Evolutionary conservation across 2,329 filamentous ascomycete species (phyloP).

Genomic region (Ceratocystiopsis brevicomis): DNA sequence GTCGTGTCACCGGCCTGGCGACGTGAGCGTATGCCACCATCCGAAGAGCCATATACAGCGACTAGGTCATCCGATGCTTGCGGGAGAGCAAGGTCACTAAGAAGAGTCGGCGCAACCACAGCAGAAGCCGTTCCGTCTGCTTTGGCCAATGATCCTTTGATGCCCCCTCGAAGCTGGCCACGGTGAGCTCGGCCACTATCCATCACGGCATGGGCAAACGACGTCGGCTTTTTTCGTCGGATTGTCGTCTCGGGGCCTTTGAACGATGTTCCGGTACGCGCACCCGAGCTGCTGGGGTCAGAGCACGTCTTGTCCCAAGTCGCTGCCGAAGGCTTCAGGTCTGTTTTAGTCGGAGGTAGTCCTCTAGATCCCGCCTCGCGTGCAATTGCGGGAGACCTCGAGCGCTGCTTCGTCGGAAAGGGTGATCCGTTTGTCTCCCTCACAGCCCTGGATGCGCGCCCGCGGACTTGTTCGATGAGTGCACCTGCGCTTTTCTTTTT

Average conservation of each 20-base stretch:
- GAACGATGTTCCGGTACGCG: not conserved
- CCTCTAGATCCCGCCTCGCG: no score
- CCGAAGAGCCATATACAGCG: conserved; percentile 21
- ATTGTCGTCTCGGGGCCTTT: conserved; percentile 7
- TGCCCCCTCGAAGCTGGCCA: no score
- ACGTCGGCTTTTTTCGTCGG: conserved; percentile 19
- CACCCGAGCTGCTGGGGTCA: no score
- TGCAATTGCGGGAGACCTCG: no score
- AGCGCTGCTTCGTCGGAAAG: no score
- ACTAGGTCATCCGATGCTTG: conserved; percentile 35
- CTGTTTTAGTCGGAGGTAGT: no score
- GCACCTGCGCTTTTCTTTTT: conserved; percentile 40
- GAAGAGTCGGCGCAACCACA: conserved; percentile 20
- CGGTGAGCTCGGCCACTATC: conserved; percentile 17
- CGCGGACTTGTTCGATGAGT: conserved; percentile 34
- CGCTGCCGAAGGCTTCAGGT: no score
- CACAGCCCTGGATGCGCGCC: conserved; percentile 18
- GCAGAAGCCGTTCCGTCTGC: no score
- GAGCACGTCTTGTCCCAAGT: no score
- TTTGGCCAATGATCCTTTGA: no score
- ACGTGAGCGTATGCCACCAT: not conserved
- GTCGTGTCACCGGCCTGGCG: no score
- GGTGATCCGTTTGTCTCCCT: no score
- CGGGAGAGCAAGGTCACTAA: conserved; percentile 37
- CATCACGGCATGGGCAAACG: conserved; percentile 28